phyloP scores from a whole-genome alignment of 768 basidiomycete genomes.

The Suillus plorans region DNA sequence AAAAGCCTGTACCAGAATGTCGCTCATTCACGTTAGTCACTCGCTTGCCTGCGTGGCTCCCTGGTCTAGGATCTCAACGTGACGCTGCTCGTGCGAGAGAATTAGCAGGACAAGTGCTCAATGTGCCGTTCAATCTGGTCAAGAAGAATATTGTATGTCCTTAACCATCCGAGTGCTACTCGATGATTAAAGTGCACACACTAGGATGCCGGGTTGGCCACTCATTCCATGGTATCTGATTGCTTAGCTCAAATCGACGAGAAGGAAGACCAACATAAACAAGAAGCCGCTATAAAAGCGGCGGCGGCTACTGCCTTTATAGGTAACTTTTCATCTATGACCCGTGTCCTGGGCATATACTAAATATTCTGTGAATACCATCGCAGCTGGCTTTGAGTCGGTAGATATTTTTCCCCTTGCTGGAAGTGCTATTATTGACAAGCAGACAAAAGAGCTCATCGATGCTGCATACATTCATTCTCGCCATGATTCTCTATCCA shows the following conservation, averaged over 20 bases:
- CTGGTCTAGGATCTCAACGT: conserved; percentile 20
- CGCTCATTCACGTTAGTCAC: conserved; percentile 14
- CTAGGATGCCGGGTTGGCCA: conserved; percentile 18
- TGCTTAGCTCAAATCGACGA: conserved; percentile 19
- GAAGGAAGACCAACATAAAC: conserved; percentile 13
- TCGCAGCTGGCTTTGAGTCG: conserved; percentile 25
- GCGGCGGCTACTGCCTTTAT: conserved; percentile 24
- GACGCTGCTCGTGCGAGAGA: conserved; percentile 15
- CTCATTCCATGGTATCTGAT: conserved; percentile 27
- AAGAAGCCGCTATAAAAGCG: conserved; percentile 27
- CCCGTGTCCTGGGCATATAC: not conserved
- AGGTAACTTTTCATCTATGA: conserved; percentile 13
- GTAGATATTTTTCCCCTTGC: conserved; percentile 10
- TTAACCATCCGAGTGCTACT: not conserved
- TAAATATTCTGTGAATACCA: not conserved
- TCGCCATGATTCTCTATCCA: conserved; percentile 29
- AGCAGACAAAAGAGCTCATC: conserved; percentile 21
- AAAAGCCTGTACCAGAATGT: not conserved
- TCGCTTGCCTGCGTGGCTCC: conserved; percentile 25
- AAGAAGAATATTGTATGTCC: conserved; percentile 24
- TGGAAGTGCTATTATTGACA: not conserved
- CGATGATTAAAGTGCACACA: not conserved
- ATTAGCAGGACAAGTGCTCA: conserved; percentile 20
- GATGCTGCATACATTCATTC: conserved; percentile 23
- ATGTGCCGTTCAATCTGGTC: conserved; percentile 25